phyloP scores from a whole-genome alignment of 2,329 filamentous ascomycete genomes.

The Macrophomina phaseolina region DNA sequence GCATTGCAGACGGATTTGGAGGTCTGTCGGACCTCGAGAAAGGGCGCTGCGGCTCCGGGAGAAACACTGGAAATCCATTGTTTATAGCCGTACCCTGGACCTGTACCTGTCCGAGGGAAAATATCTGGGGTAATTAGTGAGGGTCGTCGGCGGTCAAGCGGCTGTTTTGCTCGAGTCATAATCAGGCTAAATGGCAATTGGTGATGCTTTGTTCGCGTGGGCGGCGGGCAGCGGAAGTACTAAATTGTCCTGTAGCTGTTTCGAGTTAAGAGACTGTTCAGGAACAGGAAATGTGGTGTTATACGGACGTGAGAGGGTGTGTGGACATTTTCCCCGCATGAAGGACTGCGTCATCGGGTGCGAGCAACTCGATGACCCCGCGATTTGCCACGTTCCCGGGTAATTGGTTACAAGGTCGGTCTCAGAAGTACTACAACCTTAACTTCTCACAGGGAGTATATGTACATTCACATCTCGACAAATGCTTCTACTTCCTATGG shows the following conservation, averaged over 20 bases:
- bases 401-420: not conserved
- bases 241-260: constrained; percentile 1
- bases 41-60: not conserved
- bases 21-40: not conserved
- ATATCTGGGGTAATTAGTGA: not conserved
- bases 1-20: not conserved
- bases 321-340: constrained; percentile 1
- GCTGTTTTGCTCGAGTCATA: not conserved
- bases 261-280: constrained; percentile 1
- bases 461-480: no score
- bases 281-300: constrained; percentile 5
- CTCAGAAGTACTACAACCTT: no score
- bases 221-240: not conserved
- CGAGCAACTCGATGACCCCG: not conserved
- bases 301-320: not conserved
- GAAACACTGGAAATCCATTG: not conserved
- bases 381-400: not conserved
- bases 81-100: not conserved
- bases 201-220: not conserved
- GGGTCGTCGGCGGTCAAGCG: constrained; percentile 8
- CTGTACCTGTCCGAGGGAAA: not conserved
- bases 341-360: constrained; percentile 1
- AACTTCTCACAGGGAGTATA: no score
- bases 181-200: constrained; percentile 12
- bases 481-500: no score